Percentiles rank a stretch among this genome's conserved stretches.
These are phyloP conservation scores for Yamadazyma scolyti DNA, from an alignment of 805 yeast genomes.

Conservation along the genomic window DNA sequence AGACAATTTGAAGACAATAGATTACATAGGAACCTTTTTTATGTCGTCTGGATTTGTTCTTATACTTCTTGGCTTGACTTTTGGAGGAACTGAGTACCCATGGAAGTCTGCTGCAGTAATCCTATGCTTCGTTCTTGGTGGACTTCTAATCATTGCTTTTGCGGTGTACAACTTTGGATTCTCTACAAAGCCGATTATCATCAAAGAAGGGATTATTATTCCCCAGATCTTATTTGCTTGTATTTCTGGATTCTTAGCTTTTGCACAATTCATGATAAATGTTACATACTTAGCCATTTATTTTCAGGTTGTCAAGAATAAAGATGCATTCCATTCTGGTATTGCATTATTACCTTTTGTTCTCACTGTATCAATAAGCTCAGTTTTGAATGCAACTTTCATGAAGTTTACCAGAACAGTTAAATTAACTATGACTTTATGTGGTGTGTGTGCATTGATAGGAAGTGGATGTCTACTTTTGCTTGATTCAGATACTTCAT, in stretches of 20 bases:
- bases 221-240: slow-evolving; percentile 36
- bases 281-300: slow-evolving; percentile 33
- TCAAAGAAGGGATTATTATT: slow-evolving; percentile 34
- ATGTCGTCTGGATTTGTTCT: slow-evolving; percentile 43
- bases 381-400: slow-evolving; percentile 28
- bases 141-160: slow-evolving; percentile 30
- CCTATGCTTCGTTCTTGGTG: slow-evolving; percentile 45
- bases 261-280: slow-evolving; percentile 37
- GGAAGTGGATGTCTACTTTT: slow-evolving; percentile 33
- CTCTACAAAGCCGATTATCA: slow-evolving; percentile 46
- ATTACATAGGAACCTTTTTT: slow-evolving; percentile 46
- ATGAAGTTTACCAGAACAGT: slow-evolving; percentile 24
- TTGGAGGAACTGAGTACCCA: slow-evolving; percentile 49
- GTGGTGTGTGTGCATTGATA: slow-evolving; percentile 27
- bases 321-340: slow-evolving; percentile 34
- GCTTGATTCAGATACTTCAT: slow-evolving; percentile 19
- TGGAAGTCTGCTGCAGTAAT: slow-evolving; percentile 59
- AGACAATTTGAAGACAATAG: slow-evolving; percentile 41
- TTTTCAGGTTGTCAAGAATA: slow-evolving; percentile 36
- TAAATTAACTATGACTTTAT: slow-evolving; percentile 28
- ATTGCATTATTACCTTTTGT: slow-evolving; percentile 33
- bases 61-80: slow-evolving; percentile 46
- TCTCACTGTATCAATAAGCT: slow-evolving; percentile 27
- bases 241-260: slow-evolving; percentile 30
- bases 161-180: slow-evolving; percentile 37